Evolutionary conservation across 495 filamentous ascomycete genomes (phyloP).

Genomic region (Penicillium coprophilum): DNA sequence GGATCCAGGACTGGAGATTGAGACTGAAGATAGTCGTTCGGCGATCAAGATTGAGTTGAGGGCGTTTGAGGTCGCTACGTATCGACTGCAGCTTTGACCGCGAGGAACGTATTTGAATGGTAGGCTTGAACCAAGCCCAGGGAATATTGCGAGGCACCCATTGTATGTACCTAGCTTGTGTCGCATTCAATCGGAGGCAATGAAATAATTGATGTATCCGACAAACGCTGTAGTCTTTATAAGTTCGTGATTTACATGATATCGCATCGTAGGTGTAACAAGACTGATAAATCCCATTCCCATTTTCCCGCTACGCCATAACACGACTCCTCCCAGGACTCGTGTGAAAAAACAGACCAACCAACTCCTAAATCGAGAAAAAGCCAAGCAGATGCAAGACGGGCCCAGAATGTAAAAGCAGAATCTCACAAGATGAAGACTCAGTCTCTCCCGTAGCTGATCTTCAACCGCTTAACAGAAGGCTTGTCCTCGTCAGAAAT

Average conservation of each 20-base stretch:
- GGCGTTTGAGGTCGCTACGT: conserved; percentile 91
- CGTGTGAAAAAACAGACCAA: conserved; percentile 13
- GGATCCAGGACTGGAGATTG: conserved; percentile 43
- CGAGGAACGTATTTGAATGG: not conserved
- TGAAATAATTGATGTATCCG: not conserved
- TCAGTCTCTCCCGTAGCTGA: conserved; percentile 51
- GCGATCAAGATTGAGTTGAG: conserved; percentile 65
- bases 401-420: not conserved
- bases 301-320: conserved; percentile 8
- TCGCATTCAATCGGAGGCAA: not conserved
- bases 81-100: conserved; percentile 65
- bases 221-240: conserved; percentile 14
- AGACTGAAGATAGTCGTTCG: conserved; percentile 42
- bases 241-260: conserved; percentile 28
- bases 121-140: not conserved
- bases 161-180: not conserved
- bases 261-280: conserved; percentile 5
- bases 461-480: conserved; percentile 51
- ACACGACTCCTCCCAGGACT: conserved; percentile 5
- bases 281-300: not conserved
- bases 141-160: not conserved
- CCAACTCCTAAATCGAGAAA: conserved; percentile 18
- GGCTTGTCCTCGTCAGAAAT: conserved; percentile 47
- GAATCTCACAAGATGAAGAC: not conserved
- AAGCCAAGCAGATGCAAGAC: conserved; percentile 12